Base-by-base conservation (phyloP, 75 land plant genomes). In the Sequoia sempervirens region DNA sequence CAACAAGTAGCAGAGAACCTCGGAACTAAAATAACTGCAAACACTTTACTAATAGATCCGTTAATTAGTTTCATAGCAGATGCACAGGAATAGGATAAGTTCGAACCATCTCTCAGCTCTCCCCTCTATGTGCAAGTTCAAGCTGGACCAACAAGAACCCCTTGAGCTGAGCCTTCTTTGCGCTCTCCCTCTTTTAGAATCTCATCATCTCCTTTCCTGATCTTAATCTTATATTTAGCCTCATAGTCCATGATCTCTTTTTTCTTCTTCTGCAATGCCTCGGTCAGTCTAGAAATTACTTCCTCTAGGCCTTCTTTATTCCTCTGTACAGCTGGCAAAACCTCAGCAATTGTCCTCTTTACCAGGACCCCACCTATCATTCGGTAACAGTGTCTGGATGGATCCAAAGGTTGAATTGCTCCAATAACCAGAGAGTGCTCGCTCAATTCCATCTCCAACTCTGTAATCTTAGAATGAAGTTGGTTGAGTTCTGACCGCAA, bases 341-440 rank as follows among this genome's bases (percentile, higher is more conserved):
- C 98, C 86, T 97, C 99, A 46, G 91, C 97, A 82, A 97, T 89
- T 2, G 96, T 97, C 75, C 99, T 89, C 87, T 97, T 98, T 2
- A 97, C 99, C 73, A 97, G 85, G 15, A 97, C 99, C 13, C 99
- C 99, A 46, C 99, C 98, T 79, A 97, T 95, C 99, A 97, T 93
- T 58, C 99, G 85, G 81, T 93, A 97, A 89, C 99, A 97, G 75
- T 91, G 87, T 45, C 99, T 86, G 2, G 90, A 82, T 23, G 90
- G 96, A 85, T 97, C 99, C n/a, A 97, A 91, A 12, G 94, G 96
- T 78, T 94, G 86, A 70, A 97, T 97, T n/a, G 98, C 99, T 13
- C 80, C 80, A 9, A 95, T 95, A 53, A 97, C 99, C 23, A 97
- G 86, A 7, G 93, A 86, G 80, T 97, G 99, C 90, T 97, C 99